Conservation (phyloP, 495 filamentous ascomycete genomes). For the Penicillium daleae region DNA sequence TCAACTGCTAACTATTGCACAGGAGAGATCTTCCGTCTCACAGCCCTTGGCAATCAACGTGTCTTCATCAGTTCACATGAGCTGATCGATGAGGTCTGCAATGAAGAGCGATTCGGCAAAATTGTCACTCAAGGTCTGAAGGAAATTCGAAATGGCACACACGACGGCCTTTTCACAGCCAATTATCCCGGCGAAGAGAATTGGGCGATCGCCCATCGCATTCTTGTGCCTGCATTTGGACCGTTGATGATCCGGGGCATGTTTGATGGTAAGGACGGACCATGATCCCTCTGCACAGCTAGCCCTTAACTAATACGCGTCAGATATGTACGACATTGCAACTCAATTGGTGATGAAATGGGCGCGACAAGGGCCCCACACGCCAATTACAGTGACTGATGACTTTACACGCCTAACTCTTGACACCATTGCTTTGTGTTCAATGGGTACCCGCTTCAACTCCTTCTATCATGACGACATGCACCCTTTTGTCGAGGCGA, state of each 20-base stretch:
- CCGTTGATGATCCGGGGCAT: conserved; percentile 69
- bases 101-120: conserved; percentile 71
- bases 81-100: conserved; percentile 66
- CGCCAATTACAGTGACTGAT: conserved; percentile 62
- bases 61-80: conserved; percentile 54
- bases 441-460: conserved; percentile 78
- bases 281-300: neutral
- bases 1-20: neutral
- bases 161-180: conserved; percentile 74
- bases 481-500: conserved; percentile 69
- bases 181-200: conserved; percentile 59
- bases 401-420: conserved; percentile 77
- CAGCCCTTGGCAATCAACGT: conserved; percentile 28
- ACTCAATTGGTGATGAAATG: conserved; percentile 75
- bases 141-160: conserved; percentile 60
- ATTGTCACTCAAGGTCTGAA: conserved; percentile 46
- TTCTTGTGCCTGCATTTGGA: conserved; percentile 69
- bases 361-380: conserved; percentile 63
- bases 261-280: conserved; percentile 54
- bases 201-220: conserved; percentile 75
- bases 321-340: conserved; percentile 76
- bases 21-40: conserved; percentile 60
- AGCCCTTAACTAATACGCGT: neutral
- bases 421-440: conserved; percentile 71
- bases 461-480: conserved; percentile 68